Conservation (phyloP, 805 yeast species). For the Candida nanaspora region DNA sequence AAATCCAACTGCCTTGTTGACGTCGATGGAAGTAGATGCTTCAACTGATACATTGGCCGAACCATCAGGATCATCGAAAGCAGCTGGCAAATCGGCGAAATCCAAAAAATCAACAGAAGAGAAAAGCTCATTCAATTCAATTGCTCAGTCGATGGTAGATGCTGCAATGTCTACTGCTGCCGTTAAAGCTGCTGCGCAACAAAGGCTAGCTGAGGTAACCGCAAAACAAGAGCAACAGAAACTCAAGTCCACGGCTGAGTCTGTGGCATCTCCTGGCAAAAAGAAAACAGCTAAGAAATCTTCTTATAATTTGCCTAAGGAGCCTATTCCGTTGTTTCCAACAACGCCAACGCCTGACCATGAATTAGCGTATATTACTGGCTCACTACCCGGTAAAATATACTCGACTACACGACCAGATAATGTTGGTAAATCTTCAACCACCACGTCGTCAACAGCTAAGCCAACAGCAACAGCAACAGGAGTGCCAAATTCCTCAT, state of each 20-base stretch:
- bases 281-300: conserved; percentile 4
- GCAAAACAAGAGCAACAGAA: conserved; percentile 10
- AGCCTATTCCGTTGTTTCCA: background rate
- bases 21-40: conserved; percentile 23
- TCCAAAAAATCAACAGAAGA: conserved; percentile 2
- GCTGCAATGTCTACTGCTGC: conserved; percentile 17
- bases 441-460: no score
- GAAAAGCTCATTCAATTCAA: conserved; percentile 1
- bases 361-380: background rate
- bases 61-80: conserved; percentile 4
- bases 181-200: conserved; percentile 16
- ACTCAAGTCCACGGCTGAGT: no score
- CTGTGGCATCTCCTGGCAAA: conserved; percentile 2
- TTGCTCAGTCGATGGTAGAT: conserved; percentile 12
- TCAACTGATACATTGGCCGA: conserved; percentile 8
- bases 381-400: background rate
- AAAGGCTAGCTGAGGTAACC: conserved; percentile 17
- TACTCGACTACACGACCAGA: background rate
- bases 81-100: background rate
- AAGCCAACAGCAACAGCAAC: no score
- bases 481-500: no score
- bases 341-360: conserved; percentile 7
- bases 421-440: background rate
- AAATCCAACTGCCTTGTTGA: conserved; percentile 38
- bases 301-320: background rate